A percentile compares a stretch with the other conserved stretches of the same genome.
Evolutionary conservation across 73 alveolate species (phyloP).

Genomic region (Halteria grandinella): DNA sequence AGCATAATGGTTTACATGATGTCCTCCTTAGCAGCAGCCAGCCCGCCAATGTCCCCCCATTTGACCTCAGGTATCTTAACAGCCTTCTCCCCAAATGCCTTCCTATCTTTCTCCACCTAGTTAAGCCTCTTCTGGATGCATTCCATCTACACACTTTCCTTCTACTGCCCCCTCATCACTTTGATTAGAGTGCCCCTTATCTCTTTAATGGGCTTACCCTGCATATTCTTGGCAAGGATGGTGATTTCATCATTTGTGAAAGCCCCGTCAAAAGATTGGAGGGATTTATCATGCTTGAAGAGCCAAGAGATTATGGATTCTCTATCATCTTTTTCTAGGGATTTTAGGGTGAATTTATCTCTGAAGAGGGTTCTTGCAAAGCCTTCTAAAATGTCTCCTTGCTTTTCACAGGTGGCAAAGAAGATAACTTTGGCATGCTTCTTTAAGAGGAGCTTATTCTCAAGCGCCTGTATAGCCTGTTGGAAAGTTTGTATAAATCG

Average conservation of each 20-base stretch:
- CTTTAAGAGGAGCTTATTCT: neutral
- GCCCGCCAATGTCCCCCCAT: constrained; percentile 97
- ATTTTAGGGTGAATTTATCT: neutral
- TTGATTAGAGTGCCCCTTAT: constrained; percentile 2
- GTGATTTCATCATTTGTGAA: neutral
- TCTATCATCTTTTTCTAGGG: constrained; percentile 29
- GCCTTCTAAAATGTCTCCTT: neutral
- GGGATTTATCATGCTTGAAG: neutral
- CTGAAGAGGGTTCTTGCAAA: constrained; percentile 9
- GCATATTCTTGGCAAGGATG: constrained; percentile 5
- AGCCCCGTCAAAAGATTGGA: neutral
- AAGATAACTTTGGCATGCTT: neutral
- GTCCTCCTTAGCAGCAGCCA: constrained; percentile 87
- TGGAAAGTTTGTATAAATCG: constrained; percentile 28
- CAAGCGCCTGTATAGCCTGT: constrained; percentile 2
- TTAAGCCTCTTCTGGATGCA: neutral
- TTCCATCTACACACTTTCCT: neutral
- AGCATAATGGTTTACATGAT: constrained; percentile 81
- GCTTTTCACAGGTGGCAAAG: constrained; percentile 16
- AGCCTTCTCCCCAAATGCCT: constrained; percentile 55
- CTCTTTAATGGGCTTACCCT: constrained; percentile 45
- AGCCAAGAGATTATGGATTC: neutral
- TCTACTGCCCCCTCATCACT: neutral
- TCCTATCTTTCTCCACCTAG: constrained; percentile 35
- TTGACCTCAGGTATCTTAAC: constrained; percentile 76